phyloP scores from a whole-genome alignment of 345 rosid genomes.

The Erodium maritimum region DNA sequence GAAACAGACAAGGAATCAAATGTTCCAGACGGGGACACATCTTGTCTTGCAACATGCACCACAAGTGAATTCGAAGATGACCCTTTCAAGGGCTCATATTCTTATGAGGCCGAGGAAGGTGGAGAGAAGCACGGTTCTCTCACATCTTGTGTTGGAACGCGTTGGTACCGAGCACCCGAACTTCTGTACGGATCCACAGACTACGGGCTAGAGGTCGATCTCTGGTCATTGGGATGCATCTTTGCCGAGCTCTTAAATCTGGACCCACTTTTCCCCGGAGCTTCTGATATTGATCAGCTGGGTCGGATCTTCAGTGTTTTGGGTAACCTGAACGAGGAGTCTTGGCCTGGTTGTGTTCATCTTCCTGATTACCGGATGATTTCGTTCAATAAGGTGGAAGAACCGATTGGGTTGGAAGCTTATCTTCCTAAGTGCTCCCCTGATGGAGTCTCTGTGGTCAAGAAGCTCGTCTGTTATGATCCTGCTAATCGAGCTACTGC shows the following conservation, averaged over 20 bases:
- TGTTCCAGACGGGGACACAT: conserved; percentile 48
- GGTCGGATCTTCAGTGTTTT: conserved; percentile 49
- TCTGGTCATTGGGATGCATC: conserved; percentile 88
- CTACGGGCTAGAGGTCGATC: conserved; percentile 73
- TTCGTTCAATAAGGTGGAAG: conserved; percentile 63
- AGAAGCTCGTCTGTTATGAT: conserved; percentile 67
- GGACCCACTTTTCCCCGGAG: conserved; percentile 75
- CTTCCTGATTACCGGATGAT: conserved; percentile 76
- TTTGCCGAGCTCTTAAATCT: conserved; percentile 72
- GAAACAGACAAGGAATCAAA: conserved; percentile 55
- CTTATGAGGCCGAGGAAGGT: conserved; percentile 49
- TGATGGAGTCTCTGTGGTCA: conserved; percentile 52
- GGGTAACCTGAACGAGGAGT: conserved; percentile 70
- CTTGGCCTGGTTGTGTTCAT: conserved; percentile 58
- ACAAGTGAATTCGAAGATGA: conserved; percentile 69
- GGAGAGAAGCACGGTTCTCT: conserved; percentile 38
- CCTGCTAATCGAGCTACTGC: conserved; percentile 69
- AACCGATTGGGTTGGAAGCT: conserved; percentile 52
- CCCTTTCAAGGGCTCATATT: conserved; percentile 36
- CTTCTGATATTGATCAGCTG: conserved; percentile 84
- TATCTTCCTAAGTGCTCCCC: conserved; percentile 35
- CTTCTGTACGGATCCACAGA: conserved; percentile 76
- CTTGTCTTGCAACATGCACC: conserved; percentile 90
- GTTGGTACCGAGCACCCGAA: conserved; percentile 96
- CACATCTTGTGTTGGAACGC: conserved; percentile 90